Base-by-base conservation (phyloP, 2,329 filamentous ascomycete genomes). In the Ophiosphaerella herpotricha region DNA sequence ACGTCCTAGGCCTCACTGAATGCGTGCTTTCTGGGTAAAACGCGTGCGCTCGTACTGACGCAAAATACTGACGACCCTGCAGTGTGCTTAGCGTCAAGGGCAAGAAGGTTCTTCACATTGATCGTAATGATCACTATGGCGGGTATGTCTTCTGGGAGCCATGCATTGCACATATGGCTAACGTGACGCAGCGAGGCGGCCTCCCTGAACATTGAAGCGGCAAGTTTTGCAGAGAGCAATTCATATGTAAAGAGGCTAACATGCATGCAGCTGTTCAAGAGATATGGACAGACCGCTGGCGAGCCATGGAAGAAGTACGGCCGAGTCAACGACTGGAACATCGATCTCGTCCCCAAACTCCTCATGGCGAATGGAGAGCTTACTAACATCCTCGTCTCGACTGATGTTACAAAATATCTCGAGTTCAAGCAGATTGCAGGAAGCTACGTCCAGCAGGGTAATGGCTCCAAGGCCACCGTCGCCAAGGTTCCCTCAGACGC, bases 241-340 rank as follows among this genome's bases (percentile, higher is more conserved):
- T 52, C 11, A 72, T 76, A 2, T n/a, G 9, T 3, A 36, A 53
- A 79, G 61, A 35, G 38, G 21, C 77, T 82, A 56, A 83, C 67
- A 39, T 26, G 16, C 11, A 1, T 24, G 34, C 61, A 95, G 91
- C 89, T 99, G 67, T 97, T 96, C 85, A 96, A 94, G 81, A 95
- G 92, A 76, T 95, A 96, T 76, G 90, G 90, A 74, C 94, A 94
- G 81, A 90, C 85, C 73, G 74, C 78, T 52, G 87, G 91, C 71
- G 90, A 97, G 81, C 92, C 93, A 61, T 97, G 94, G 94, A 93
- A 95, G 82, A 92, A 96, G 78, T 97, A 97, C 75, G 93, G 93
- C 67, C 89, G 94, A 53, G 82, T 87, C 74, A 97, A 97, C 79
- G 93, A 97, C 83, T 99, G 94, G 94, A 97, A 97, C 82, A 95